phyloP scores from a whole-genome alignment of 192 early-diverging fungal species.

The Jimgerdemannia lactiflua region DNA sequence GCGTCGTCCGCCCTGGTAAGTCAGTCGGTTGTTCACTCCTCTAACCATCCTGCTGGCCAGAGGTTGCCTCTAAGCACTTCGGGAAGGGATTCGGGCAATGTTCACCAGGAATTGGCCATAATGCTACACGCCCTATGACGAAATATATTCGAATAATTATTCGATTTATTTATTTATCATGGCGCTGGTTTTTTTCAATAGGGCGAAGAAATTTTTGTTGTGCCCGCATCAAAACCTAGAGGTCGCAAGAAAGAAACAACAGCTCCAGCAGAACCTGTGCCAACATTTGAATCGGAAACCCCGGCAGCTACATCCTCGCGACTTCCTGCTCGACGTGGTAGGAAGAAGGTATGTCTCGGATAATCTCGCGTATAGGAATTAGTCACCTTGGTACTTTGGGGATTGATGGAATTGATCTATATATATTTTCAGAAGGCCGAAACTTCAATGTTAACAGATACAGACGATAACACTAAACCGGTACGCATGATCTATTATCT shows the following conservation, averaged over 20 bases:
- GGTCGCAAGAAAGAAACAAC: background rate
- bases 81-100: no score
- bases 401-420: no score
- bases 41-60: background rate
- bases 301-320: background rate
- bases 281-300: background rate
- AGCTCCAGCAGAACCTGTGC: background rate
- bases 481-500: background rate
- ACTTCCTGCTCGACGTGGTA: background rate
- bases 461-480: background rate
- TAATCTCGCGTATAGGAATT: background rate
- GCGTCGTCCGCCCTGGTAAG: background rate
- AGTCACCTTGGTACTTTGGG: no score
- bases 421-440: background rate
- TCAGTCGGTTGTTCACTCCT: background rate
- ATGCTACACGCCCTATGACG: no score
- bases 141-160: no score
- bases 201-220: background rate
- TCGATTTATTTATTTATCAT: background rate
- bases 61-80: background rate
- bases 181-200: background rate
- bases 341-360: background rate
- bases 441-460: background rate
- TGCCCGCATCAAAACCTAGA: background rate
- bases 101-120: no score